A percentile compares a stretch with the other conserved stretches of the same genome.
These are phyloP conservation scores for Pyrenophora graminea DNA, from an alignment of 2,329 filamentous ascomycete species.

Conservation along the genomic window DNA sequence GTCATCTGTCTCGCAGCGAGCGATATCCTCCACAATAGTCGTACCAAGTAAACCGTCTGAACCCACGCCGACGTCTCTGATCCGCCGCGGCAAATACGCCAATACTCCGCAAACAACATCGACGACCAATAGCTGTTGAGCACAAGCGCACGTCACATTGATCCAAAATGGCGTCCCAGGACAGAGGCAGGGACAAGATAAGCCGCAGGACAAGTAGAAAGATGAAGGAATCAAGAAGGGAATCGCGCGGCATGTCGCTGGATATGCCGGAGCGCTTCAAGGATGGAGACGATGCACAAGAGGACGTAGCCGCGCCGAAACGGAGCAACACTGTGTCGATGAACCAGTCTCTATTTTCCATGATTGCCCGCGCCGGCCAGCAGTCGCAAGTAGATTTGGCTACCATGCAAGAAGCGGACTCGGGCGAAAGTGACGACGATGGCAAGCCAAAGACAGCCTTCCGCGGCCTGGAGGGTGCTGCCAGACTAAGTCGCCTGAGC, in stretches of 20 bases:
- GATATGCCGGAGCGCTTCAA: slow-evolving; percentile 63
- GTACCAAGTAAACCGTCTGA: background rate
- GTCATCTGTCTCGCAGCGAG: slow-evolving; percentile 31
- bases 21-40: slow-evolving; percentile 11
- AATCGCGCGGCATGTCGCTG: slow-evolving; percentile 47
- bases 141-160: slow-evolving; percentile 13
- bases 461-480: slow-evolving; percentile 40
- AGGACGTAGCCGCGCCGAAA: slow-evolving; percentile 63
- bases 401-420: slow-evolving; percentile 71
- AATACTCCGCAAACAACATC: slow-evolving; percentile 14
- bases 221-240: slow-evolving; percentile 35
- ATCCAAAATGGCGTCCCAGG: slow-evolving; percentile 42
- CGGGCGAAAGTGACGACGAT: slow-evolving; percentile 73
- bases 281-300: slow-evolving; percentile 63
- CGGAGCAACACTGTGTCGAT: slow-evolving; percentile 64
- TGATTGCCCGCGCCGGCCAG: slow-evolving; percentile 87
- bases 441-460: slow-evolving; percentile 30
- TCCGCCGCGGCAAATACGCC: slow-evolving; percentile 17
- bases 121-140: slow-evolving; percentile 10
- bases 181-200: slow-evolving; percentile 30
- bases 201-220: slow-evolving; percentile 43
- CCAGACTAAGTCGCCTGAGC: slow-evolving; percentile 42
- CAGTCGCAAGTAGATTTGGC: slow-evolving; percentile 80
- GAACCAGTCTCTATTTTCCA: slow-evolving; percentile 92
- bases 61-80: slow-evolving; percentile 17